Evolutionary conservation across 805 yeast genomes (phyloP), one percentile per base, ranked within the genome.

Genomic region (Saturnispora hagleri): DNA sequence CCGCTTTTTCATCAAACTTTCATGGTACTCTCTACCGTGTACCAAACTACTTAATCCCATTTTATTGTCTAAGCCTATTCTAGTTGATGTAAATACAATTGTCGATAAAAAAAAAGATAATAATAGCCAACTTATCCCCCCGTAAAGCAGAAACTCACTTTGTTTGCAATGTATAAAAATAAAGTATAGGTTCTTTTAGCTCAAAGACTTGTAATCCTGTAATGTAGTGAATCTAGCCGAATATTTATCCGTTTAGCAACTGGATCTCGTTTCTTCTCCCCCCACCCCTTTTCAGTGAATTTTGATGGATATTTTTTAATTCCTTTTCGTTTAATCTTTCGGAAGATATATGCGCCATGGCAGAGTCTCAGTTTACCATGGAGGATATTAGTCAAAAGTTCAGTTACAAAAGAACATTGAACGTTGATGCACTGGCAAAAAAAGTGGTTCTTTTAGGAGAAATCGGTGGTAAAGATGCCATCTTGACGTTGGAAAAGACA

Each of bases 401-500:
- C 62, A 56, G 69, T 45, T 77, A 71, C 58, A 64, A 58, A 1
- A 70, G 73, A 56, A 64, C 79, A 1, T 73, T 88, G 35, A 69
- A 69, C 26, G 70, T 80, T 4, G 84, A 86, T 62, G 80, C 95
- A 1, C 82, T 79, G 58, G 71, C 80, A 5, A 93, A 91, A 62
- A 67, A 74, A 0, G 63, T 83, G n/a, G 82, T 77, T 0, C 57
- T 89, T 2, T 69, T 89, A 13, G 99, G 99, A 0, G 58, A 64
- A 1, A 85, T 91, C 13, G 75, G 77, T 12, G 70, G 60, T 1
- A 49, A 80, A 51, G 69, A 75, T 41, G 96, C 97, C 4, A 82
- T 91, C 13, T 59, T 89, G 13, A 73, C 84, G 4, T 64, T 87
- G 2, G 96, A 89, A 60, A 88, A 86, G 63, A 73, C 89, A 0